Conservation (phyloP, 441 rosid genomes). For the Brassica hybrid region DNA sequence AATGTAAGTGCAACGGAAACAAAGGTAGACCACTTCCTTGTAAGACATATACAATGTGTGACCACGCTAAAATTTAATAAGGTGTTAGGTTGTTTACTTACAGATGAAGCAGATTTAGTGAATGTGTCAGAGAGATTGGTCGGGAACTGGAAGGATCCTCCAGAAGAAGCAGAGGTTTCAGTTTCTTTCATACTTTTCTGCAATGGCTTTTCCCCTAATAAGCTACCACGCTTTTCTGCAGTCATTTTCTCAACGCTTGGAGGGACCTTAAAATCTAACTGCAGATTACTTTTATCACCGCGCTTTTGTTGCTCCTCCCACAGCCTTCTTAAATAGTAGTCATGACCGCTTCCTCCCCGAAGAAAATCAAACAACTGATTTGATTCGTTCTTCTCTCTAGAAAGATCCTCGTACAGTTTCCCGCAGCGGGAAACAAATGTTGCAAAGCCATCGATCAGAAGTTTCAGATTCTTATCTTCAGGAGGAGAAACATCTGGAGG, state of each 20-base stretch:
- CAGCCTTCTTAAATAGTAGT: slow-evolving; percentile 76
- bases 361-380: slow-evolving; percentile 92
- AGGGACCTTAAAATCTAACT: slow-evolving; percentile 60
- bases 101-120: slow-evolving; percentile 70
- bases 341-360: slow-evolving; percentile 81
- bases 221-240: slow-evolving; percentile 86
- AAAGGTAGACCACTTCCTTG: slow-evolving; percentile 20
- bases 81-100: slow-evolving; percentile 50
- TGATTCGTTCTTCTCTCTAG: slow-evolving; percentile 86
- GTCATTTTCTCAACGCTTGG: slow-evolving; percentile 66
- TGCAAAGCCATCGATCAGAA: slow-evolving; percentile 90
- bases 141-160: slow-evolving; percentile 60
- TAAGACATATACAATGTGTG: slow-evolving; percentile 21
- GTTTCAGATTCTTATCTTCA: slow-evolving; percentile 68
- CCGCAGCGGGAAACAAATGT: slow-evolving; percentile 93
- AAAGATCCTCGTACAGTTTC: slow-evolving; percentile 92
- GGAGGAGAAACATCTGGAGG: slow-evolving; percentile 78
- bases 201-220: slow-evolving; percentile 91
- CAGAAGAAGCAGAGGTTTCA: slow-evolving; percentile 53
- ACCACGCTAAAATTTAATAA: slow-evolving; percentile 16
- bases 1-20: slow-evolving; percentile 23
- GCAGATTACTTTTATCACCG: slow-evolving; percentile 55
- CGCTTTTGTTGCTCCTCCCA: slow-evolving; percentile 91
- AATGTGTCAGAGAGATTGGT: slow-evolving; percentile 86
- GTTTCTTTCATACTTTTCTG: slow-evolving; percentile 69